phyloP scores from a whole-genome alignment of 148 eudicot genomes.

The Vaccinium macrocarpon region DNA sequence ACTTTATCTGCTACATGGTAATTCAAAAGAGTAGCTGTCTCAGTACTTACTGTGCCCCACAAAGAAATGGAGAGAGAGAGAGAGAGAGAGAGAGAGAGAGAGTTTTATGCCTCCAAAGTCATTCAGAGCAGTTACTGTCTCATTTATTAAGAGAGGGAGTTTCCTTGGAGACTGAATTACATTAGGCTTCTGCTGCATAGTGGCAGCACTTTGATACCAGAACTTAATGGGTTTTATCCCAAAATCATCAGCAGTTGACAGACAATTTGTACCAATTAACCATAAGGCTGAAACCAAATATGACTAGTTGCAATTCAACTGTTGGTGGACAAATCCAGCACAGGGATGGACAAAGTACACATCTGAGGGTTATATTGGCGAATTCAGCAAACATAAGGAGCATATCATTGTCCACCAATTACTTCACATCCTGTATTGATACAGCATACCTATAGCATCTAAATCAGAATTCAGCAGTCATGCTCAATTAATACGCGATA shows the following conservation, averaged over 20 bases:
- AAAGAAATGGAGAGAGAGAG: not conserved
- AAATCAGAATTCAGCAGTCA: not conserved
- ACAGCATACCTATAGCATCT: not conserved
- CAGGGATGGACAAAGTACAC: not conserved
- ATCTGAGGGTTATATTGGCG: not conserved
- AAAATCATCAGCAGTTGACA: not conserved
- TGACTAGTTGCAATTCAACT: not conserved
- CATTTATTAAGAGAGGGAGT: not conserved
- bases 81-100: not conserved
- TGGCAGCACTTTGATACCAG: not conserved
- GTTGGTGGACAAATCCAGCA: not conserved
- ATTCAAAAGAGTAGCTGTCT: not conserved
- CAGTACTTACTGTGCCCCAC: not conserved
- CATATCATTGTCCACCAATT: not conserved
- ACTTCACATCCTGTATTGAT: not conserved
- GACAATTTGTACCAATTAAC: not conserved
- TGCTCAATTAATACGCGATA: not conserved
- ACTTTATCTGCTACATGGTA: not conserved
- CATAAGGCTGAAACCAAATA: not conserved
- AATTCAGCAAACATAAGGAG: conserved; percentile 1
- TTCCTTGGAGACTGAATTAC: not conserved
- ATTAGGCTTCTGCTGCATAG: not conserved
- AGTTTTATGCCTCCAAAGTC: not conserved
- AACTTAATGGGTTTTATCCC: not conserved
- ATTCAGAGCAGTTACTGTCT: not conserved